A percentile compares a stretch with the other conserved stretches of the same genome.
phyloP scores from a whole-genome alignment of 2,329 filamentous ascomycete genomes.

The Penicillium digitatum region DNA sequence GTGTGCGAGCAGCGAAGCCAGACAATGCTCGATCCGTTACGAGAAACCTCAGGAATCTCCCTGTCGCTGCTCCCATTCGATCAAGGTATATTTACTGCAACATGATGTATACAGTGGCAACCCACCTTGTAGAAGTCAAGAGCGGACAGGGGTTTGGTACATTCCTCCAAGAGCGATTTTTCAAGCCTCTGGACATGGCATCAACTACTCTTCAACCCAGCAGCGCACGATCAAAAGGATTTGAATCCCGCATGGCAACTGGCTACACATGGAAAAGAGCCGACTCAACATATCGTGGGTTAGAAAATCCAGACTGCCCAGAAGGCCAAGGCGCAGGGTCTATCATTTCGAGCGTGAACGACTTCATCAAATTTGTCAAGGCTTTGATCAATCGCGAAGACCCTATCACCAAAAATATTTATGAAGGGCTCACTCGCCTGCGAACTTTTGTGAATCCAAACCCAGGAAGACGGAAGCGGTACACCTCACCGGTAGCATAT shows the following conservation, averaged over 20 bases:
- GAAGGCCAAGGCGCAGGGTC: conserved; percentile 44
- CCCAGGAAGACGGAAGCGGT: conserved; percentile 13
- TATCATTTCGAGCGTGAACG: conserved; percentile 35
- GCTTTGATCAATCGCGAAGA: conserved; percentile 28
- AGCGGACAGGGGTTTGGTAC: conserved; percentile 39
- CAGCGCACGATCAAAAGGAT: conserved; percentile 24
- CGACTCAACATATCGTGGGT: conserved; percentile 19
- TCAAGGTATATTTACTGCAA: conserved; percentile 50
- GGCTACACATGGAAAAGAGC: conserved; percentile 43
- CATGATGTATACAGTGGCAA: conserved; percentile 47
- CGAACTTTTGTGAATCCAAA: conserved; percentile 23
- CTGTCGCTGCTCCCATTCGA: conserved; percentile 45
- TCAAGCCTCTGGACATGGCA: conserved; percentile 47
- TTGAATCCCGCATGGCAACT: conserved; percentile 36
- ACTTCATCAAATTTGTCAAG: conserved; percentile 31
- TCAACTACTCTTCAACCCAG: conserved; percentile 32
- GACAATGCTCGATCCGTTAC: conserved; percentile 39
- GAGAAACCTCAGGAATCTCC: conserved; percentile 47
- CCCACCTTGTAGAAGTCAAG: conserved; percentile 47
- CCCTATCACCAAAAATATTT: conserved; percentile 24
- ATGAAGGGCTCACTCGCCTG: conserved; percentile 23
- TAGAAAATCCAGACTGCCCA: conserved; percentile 27
- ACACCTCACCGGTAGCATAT: conserved; percentile 25
- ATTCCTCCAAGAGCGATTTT: conserved; percentile 44
- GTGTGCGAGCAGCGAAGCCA: conserved; percentile 27